These are phyloP conservation scores for Xylaria sp. DNA, from an alignment of 2,329 filamentous ascomycete species.

Conservation along the genomic window DNA sequence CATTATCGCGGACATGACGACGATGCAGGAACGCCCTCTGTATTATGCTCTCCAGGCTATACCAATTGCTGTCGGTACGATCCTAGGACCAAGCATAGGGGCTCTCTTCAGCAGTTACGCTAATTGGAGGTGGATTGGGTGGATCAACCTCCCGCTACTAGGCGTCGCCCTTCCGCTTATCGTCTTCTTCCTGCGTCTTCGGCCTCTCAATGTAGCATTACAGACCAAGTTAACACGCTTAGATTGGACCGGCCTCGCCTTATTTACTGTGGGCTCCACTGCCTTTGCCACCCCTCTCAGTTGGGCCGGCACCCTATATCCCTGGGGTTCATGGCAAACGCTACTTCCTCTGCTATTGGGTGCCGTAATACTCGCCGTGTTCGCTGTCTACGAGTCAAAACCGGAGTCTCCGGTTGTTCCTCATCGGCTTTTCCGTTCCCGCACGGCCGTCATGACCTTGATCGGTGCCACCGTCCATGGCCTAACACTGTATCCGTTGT, in stretches of 20 bases:
- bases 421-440: conserved; percentile 6
- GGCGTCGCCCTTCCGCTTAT: conserved; percentile 51
- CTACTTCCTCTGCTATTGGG: conserved; percentile 66
- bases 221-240: conserved; percentile 54
- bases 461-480: conserved; percentile 13
- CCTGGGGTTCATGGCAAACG: conserved; percentile 64
- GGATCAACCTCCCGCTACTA: conserved; percentile 63
- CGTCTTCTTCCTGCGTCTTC: conserved; percentile 55
- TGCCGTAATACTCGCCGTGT: conserved; percentile 50
- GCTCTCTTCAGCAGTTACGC: conserved; percentile 55
- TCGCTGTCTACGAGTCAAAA: conserved; percentile 57
- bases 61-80: conserved; percentile 52
- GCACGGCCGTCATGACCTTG: conserved; percentile 30
- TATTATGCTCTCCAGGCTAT: conserved; percentile 34
- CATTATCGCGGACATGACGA: conserved; percentile 42
- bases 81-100: conserved; percentile 53
- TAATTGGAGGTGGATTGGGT: conserved; percentile 67
- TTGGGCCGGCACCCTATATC: conserved; percentile 63
- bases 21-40: conserved; percentile 35
- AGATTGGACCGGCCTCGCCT: conserved; percentile 63
- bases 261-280: conserved; percentile 66
- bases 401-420: conserved; percentile 47
- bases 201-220: conserved; percentile 47
- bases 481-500: conserved; percentile 1
- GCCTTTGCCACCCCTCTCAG: conserved; percentile 5